phyloP scores from a whole-genome alignment of 2,329 filamentous ascomycete genomes.

The Fusarium tupiense region DNA sequence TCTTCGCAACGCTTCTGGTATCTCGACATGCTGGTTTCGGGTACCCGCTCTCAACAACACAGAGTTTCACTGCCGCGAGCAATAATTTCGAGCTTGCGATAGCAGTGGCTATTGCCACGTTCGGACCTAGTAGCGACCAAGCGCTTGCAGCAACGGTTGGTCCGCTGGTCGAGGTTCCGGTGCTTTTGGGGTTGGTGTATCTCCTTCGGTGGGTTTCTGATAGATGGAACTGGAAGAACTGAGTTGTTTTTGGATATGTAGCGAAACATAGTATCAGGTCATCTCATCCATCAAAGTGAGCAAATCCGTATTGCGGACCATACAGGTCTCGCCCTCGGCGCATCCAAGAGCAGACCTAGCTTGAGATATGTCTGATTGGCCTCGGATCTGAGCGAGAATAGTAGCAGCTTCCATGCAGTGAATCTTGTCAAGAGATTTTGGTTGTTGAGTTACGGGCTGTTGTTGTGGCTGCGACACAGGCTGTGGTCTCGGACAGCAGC shows the following conservation, averaged over 20 bases:
- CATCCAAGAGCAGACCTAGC: slow-evolving; percentile 47
- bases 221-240: slow-evolving; percentile 51
- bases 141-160: slow-evolving; percentile 86
- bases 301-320: slow-evolving; percentile 49
- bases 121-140: slow-evolving; percentile 80
- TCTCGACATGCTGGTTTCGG: slow-evolving; percentile 75
- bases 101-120: slow-evolving; percentile 84
- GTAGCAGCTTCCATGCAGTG: slow-evolving; percentile 43
- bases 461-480: not conserved
- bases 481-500: slow-evolving; percentile 11
- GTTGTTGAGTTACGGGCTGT: not conserved
- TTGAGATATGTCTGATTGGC: slow-evolving; percentile 42
- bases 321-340: slow-evolving; percentile 37
- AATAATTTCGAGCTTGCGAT: slow-evolving; percentile 96
- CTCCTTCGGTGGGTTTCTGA: slow-evolving; percentile 68
- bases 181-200: slow-evolving; percentile 81
- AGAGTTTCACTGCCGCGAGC: slow-evolving; percentile 89
- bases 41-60: slow-evolving; percentile 76
- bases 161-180: slow-evolving; percentile 86
- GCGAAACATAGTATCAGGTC: slow-evolving; percentile 7
- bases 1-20: slow-evolving; percentile 72
- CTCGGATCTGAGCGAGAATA: slow-evolving; percentile 54
- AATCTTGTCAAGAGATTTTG: slow-evolving; percentile 31
- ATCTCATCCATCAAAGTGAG: slow-evolving; percentile 48
- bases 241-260: not conserved